Base-by-base conservation (phyloP, 176 grass and related monocot species). In the Carex parvula region DNA sequence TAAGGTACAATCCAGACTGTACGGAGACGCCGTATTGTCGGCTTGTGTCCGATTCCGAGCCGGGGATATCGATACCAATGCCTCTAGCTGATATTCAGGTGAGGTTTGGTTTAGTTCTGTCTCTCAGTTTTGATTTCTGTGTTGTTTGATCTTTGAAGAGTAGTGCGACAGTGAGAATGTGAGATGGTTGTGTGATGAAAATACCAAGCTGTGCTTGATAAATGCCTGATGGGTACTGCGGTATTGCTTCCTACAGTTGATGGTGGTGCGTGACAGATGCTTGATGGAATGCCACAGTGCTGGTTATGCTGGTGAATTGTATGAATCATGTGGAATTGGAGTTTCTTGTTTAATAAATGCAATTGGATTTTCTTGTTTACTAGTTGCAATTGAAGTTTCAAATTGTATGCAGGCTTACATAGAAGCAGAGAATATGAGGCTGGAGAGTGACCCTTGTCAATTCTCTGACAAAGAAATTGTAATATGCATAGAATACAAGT, bases 401-500 rank as follows among this genome's bases (percentile, higher is more conserved):
- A 70, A 65, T 73, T 90, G 46, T 58, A 81, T 84, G 70, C 81
- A 98, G 95, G 90, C 91, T 86, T 98, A 94, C 65, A 98, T 98
- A 73, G 92, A 98, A 91, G 85, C 92, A 66, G 90, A 98, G 85
- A 98, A 98, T 85, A 86, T 90, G 90, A 93, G 92, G 69, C 65
- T 98, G 86, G 92, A 98, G 84, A 98, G 90, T 81, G 95, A 94
- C 60, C 87, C 95, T 26, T 94, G 89, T 84, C 95, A 98, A 41
- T 98, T 94, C 84, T 97, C 89, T 69, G 92, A 92, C 71, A 94
- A 91, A 79, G 95, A 94, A 82, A 94, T 98, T 60, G 85, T 94
- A 85, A 89, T 94, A 64, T 91, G 84, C 63, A 74, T 98, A 84
- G 95, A 94, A 44, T 98, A 98, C 85, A 98, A 94, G 64, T 84